phyloP scores from a whole-genome alignment of 2,329 filamentous ascomycete species.

The Phialophora macrospora region DNA sequence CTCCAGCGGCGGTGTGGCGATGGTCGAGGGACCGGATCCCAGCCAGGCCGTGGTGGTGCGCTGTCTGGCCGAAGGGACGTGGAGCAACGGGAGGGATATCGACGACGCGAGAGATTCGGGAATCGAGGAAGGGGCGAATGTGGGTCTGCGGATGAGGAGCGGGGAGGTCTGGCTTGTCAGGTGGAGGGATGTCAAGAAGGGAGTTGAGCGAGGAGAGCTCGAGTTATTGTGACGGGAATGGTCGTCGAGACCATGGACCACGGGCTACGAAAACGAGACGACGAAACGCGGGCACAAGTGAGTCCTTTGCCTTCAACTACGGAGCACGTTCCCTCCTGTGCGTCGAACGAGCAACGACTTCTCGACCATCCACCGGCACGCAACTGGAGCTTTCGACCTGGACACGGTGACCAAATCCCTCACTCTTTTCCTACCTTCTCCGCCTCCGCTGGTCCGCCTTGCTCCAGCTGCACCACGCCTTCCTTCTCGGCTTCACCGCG shows the following conservation, averaged over 20 bases:
- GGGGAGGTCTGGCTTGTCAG: constrained; percentile 71
- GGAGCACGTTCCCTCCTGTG: neutral
- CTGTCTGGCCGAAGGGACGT: constrained; percentile 45
- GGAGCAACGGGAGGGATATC: constrained; percentile 34
- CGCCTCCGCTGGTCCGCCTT: neutral
- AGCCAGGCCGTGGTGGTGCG: constrained; percentile 85
- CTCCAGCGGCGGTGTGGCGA: constrained; percentile 78
- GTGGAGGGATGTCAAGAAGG: constrained; percentile 73
- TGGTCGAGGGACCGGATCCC: constrained; percentile 86
- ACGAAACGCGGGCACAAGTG: neutral
- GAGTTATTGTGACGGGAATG: constrained; percentile 47
- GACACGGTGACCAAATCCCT: neutral
- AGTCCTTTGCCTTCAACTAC: neutral
- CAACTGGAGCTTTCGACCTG: neutral
- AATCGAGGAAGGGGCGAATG: constrained; percentile 37
- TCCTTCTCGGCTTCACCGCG: constrained; percentile 14
- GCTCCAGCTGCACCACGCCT: neutral
- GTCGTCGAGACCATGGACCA: neutral
- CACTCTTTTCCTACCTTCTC: neutral
- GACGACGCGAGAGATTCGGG: constrained; percentile 18
- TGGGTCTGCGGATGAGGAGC: constrained; percentile 52
- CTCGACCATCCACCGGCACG: neutral
- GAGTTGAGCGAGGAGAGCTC: constrained; percentile 51
- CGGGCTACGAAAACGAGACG: neutral
- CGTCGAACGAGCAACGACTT: neutral